Evolutionary conservation across 2,329 filamentous ascomycete species (phyloP).

Genomic region (Juglanconis oblonga): DNA sequence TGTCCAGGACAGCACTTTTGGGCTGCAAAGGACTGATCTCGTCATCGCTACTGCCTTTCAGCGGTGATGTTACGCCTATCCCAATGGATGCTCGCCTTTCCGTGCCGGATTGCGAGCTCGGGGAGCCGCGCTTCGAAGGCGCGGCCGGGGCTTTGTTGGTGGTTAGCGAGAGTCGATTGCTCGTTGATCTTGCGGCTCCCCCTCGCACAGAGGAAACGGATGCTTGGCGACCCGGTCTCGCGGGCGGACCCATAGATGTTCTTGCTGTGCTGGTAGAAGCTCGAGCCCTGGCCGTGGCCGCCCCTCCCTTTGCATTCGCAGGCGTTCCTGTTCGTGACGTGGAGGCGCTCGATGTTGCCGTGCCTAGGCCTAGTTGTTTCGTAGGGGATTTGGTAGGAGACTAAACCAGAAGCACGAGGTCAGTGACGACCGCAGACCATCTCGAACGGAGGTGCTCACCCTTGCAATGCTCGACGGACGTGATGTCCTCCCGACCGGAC

Average conservation of each 20-base stretch:
- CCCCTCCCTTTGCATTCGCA: constrained; percentile 48
- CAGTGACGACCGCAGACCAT: neutral
- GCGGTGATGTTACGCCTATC: constrained; percentile 33
- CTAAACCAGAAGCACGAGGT: constrained; percentile 35
- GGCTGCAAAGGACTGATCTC: constrained; percentile 45
- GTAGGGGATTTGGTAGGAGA: constrained; percentile 78
- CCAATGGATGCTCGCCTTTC: constrained; percentile 35
- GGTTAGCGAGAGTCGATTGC: constrained; percentile 38
- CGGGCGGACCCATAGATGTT: constrained; percentile 67
- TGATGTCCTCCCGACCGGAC: constrained; percentile 58
- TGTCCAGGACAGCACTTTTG: constrained; percentile 51
- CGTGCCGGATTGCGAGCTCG: constrained; percentile 41
- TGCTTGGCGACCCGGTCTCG: constrained; percentile 41
- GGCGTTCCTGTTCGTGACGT: constrained; percentile 65
- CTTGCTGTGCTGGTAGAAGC: constrained; percentile 49
- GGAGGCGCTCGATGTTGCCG: constrained; percentile 51
- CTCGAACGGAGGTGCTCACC: constrained; percentile 37
- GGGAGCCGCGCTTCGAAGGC: constrained; percentile 13
- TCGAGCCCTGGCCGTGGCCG: constrained; percentile 49
- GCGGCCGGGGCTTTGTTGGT: constrained; percentile 38
- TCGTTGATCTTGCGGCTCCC: constrained; percentile 35
- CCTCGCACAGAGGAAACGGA: constrained; percentile 40
- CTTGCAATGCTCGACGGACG: constrained; percentile 56
- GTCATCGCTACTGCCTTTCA: constrained; percentile 46
- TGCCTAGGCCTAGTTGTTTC: constrained; percentile 62